phyloP scores from a whole-genome alignment of 2,329 filamentous ascomycete genomes.

The Lachnellula cervina region DNA sequence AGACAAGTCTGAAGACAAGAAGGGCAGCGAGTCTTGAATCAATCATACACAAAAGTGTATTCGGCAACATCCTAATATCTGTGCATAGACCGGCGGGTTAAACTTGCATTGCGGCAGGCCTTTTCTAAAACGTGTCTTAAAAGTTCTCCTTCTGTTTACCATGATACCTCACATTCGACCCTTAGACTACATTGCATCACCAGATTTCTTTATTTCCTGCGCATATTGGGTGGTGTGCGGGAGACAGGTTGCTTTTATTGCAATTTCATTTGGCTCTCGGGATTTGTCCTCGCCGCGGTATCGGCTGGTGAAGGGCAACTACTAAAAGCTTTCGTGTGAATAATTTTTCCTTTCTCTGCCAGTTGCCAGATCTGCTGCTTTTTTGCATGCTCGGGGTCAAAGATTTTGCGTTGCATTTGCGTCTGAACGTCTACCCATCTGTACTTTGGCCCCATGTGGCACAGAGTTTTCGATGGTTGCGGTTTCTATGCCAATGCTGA shows the following conservation, averaged over 20 bases:
- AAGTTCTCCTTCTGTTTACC: constrained; percentile 39
- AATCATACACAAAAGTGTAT: constrained; percentile 34
- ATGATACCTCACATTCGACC: constrained; percentile 40
- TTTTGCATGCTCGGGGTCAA: constrained; percentile 6
- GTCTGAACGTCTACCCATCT: constrained; percentile 10
- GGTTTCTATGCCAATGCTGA: constrained; percentile 10
- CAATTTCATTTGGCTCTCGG: constrained; percentile 28
- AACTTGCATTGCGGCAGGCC: constrained; percentile 41
- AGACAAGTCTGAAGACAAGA: constrained; percentile 40
- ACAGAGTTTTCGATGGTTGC: constrained; percentile 10
- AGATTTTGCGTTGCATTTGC: constrained; percentile 21
- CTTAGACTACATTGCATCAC: constrained; percentile 32
- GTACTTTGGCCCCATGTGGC: constrained; percentile 10
- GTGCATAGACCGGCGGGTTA: constrained; percentile 40
- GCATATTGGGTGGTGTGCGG: constrained; percentile 29
- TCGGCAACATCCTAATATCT: constrained; percentile 37
- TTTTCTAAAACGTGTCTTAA: constrained; percentile 39
- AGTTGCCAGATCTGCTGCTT: constrained; percentile 9
- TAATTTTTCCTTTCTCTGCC: constrained; percentile 23
- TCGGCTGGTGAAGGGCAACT: constrained; percentile 18
- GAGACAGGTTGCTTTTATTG: constrained; percentile 30
- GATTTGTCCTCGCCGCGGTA: constrained; percentile 21
- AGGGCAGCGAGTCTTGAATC: constrained; percentile 44
- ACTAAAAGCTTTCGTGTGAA: constrained; percentile 32
- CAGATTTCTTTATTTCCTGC: constrained; percentile 30